A percentile compares a stretch with the other conserved stretches of the same genome.
Evolutionary conservation across 805 yeast genomes (phyloP).

Genomic region (Zygosaccharomyces pseudorouxii): DNA sequence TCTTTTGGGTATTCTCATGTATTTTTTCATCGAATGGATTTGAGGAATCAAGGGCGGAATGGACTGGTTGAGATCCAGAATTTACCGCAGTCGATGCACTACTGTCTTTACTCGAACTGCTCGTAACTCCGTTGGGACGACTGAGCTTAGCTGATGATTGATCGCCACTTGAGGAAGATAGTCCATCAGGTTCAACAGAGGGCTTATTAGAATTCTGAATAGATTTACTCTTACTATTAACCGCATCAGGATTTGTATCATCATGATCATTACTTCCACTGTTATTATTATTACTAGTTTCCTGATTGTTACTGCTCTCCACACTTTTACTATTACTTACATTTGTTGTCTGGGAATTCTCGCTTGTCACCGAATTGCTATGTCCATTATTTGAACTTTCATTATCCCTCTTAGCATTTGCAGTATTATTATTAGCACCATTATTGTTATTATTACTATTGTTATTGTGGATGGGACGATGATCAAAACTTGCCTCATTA

Average conservation of each 20-base stretch:
- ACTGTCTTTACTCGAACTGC: not conserved
- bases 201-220: not conserved
- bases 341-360: not conserved
- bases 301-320: conserved; percentile 6
- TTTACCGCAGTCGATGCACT: not conserved
- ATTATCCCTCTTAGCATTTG: not conserved
- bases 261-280: conserved; percentile 8
- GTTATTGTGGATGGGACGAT: conserved; percentile 1
- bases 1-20: conserved; percentile 27
- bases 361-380: not conserved
- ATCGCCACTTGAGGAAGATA: not conserved
- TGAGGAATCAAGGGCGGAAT: conserved; percentile 25
- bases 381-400: not conserved
- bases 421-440: not conserved
- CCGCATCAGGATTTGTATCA: not conserved
- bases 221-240: not conserved
- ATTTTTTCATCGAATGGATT: conserved; percentile 28
- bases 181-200: not conserved
- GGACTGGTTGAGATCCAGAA: conserved; percentile 19
- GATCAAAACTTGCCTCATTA: conserved; percentile 29
- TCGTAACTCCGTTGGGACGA: not conserved
- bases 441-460: conserved; percentile 3
- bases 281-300: conserved; percentile 14
- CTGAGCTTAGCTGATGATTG: not conserved
- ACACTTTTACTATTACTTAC: conserved; percentile 4